phyloP scores from a whole-genome alignment of 192 early-diverging fungal species.

The Podochytrium sp. region DNA sequence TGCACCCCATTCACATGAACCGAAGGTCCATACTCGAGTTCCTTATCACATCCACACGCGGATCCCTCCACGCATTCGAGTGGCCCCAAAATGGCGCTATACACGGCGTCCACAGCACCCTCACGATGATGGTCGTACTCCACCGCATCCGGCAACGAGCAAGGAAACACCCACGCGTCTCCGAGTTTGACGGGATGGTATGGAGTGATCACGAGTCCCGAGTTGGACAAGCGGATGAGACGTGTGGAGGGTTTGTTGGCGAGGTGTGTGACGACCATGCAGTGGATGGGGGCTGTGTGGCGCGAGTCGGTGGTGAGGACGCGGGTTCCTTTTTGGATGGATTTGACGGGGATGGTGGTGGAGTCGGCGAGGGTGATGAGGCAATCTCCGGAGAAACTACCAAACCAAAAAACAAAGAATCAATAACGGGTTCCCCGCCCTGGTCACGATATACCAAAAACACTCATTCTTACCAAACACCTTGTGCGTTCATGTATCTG shows the following conservation, averaged over 20 bases:
- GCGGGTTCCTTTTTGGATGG: slow-evolving; percentile 5
- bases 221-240: background rate
- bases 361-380: slow-evolving; percentile 20
- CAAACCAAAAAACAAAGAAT: background rate
- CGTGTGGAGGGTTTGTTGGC: background rate
- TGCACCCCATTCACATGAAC: slow-evolving; percentile 19
- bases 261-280: slow-evolving; percentile 15
- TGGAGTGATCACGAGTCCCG: slow-evolving; percentile 33
- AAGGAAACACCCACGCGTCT: slow-evolving; percentile 31
- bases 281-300: slow-evolving; percentile 1
- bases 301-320: background rate
- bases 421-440: too few relatives aligned
- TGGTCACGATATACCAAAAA: too few relatives aligned
- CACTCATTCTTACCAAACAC: slow-evolving; percentile 15
- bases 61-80: background rate
- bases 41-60: background rate
- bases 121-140: background rate
- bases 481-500: background rate
- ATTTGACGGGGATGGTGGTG: slow-evolving; percentile 1
- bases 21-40: background rate
- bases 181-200: slow-evolving; percentile 31
- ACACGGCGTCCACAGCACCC: slow-evolving; percentile 6
- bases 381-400: slow-evolving; percentile 30
- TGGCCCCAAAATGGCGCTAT: slow-evolving; percentile 21
- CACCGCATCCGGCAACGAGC: background rate